Conservation (phyloP, 2,329 filamentous ascomycete species). For the Exophiala dermatitidis region DNA sequence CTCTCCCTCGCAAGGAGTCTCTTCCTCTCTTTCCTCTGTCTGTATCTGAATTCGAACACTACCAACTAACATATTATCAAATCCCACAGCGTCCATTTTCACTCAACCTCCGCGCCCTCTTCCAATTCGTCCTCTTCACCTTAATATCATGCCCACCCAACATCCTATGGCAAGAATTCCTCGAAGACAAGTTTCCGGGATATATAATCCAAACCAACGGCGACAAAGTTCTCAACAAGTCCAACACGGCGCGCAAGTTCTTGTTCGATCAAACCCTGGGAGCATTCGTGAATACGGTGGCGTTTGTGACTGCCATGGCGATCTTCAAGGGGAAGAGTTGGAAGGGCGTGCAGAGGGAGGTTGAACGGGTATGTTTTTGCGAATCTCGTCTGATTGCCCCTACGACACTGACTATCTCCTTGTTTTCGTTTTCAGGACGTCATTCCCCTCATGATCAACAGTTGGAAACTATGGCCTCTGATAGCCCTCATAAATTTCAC, state of each 20-base stretch:
- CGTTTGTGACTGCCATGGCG: constrained; percentile 51
- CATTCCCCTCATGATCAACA: constrained; percentile 33
- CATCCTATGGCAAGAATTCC: constrained; percentile 73
- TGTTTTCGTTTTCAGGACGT: constrained; percentile 30
- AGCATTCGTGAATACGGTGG: constrained; percentile 49
- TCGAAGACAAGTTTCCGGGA: constrained; percentile 69
- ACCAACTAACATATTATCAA: not conserved
- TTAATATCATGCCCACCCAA: constrained; percentile 72
- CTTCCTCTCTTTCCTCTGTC: too few relatives aligned
- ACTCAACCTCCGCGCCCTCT: constrained; percentile 60
- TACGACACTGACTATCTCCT: not conserved
- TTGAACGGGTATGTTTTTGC: constrained; percentile 28
- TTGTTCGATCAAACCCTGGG: constrained; percentile 53
- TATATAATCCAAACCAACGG: constrained; percentile 8
- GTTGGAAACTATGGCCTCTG: constrained; percentile 37
- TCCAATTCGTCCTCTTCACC: constrained; percentile 71
- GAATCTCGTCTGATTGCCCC: not conserved
- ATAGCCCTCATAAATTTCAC: constrained; percentile 37
- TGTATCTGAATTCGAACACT: not conserved
- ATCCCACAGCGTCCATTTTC: constrained; percentile 40
- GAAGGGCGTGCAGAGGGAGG: constrained; percentile 31
- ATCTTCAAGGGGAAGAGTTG: constrained; percentile 38
- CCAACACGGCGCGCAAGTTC: constrained; percentile 52
- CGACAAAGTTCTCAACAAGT: constrained; percentile 33
- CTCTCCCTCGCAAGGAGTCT: too few relatives aligned